These are phyloP conservation scores for Talaromyces sp. DNA, from an alignment of 2,329 filamentous ascomycete genomes.

Conservation along the genomic window DNA sequence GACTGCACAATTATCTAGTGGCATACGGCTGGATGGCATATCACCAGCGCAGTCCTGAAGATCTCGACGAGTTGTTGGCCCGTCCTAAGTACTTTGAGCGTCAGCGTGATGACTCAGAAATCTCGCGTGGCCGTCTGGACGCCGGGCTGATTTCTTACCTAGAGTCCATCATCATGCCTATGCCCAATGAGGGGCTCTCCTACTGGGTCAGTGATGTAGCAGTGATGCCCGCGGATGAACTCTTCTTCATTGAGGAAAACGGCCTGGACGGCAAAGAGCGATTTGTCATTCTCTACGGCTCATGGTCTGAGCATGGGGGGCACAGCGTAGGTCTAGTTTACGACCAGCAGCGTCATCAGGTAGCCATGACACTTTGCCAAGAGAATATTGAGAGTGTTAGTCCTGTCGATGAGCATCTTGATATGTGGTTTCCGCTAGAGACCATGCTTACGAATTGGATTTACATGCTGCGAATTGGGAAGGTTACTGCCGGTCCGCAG, in stretches of 20 bases:
- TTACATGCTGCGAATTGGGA: slow-evolving; percentile 11
- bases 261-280: not conserved
- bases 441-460: slow-evolving; percentile 22
- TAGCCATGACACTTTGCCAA: not conserved
- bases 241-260: not conserved
- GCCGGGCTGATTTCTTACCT: slow-evolving; percentile 19
- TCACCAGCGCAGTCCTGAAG: slow-evolving; percentile 13
- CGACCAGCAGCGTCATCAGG: slow-evolving; percentile 14
- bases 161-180: slow-evolving; percentile 16
- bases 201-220: not conserved
- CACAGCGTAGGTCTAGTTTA: slow-evolving; percentile 18
- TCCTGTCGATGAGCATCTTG: slow-evolving; percentile 20
- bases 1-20: slow-evolving; percentile 25
- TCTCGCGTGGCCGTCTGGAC: not conserved
- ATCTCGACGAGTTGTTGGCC: slow-evolving; percentile 11
- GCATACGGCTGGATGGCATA: slow-evolving; percentile 23
- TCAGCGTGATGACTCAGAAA: not conserved
- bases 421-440: slow-evolving; percentile 22
- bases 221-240: not conserved
- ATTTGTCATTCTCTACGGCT: slow-evolving; percentile 21
- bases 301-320: slow-evolving; percentile 14
- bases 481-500: not conserved
- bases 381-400: slow-evolving; percentile 17
- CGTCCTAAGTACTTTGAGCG: slow-evolving; percentile 10
- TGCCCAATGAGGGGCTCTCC: not conserved